phyloP scores from a whole-genome alignment of 108 stramenopile species.

The Poteriospumella lacustris region DNA sequence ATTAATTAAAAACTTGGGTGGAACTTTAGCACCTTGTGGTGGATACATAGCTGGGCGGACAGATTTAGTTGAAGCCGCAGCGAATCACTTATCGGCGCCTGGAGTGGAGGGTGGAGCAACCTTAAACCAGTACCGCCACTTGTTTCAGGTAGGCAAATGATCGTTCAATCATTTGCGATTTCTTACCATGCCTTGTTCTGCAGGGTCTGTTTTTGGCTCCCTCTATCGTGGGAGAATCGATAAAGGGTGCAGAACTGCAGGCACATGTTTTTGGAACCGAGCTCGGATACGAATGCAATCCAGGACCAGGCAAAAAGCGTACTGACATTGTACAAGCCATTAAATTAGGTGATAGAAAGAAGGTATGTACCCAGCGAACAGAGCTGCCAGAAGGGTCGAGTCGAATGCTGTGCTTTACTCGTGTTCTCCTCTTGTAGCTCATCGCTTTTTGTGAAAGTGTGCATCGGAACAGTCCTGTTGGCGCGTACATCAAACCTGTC shows the following conservation, averaged over 20 bases:
- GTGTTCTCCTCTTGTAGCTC: neutral
- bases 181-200: neutral
- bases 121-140: slow-evolving; percentile 37
- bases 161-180: neutral
- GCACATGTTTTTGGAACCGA: slow-evolving; percentile 37
- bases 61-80: slow-evolving; percentile 35
- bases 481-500: slow-evolving; percentile 40
- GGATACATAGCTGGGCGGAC: slow-evolving; percentile 41
- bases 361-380: neutral
- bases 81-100: slow-evolving; percentile 25
- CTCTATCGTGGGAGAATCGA: slow-evolving; percentile 41
- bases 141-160: slow-evolving; percentile 16
- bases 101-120: slow-evolving; percentile 41
- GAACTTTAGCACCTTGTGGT: slow-evolving; percentile 36
- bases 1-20: slow-evolving; percentile 49
- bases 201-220: slow-evolving; percentile 48
- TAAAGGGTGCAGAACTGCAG: slow-evolving; percentile 40
- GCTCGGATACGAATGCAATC: slow-evolving; percentile 43
- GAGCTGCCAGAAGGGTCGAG: too few species aligned
- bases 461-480: slow-evolving; percentile 43
- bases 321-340: slow-evolving; percentile 50
- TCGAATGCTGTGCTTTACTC: too few species aligned
- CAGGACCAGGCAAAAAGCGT: slow-evolving; percentile 30
- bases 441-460: slow-evolving; percentile 45
- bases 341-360: slow-evolving; percentile 31